These are phyloP conservation scores for Letharia lupina DNA, from an alignment of 495 filamentous ascomycete genomes.

Conservation along the genomic window DNA sequence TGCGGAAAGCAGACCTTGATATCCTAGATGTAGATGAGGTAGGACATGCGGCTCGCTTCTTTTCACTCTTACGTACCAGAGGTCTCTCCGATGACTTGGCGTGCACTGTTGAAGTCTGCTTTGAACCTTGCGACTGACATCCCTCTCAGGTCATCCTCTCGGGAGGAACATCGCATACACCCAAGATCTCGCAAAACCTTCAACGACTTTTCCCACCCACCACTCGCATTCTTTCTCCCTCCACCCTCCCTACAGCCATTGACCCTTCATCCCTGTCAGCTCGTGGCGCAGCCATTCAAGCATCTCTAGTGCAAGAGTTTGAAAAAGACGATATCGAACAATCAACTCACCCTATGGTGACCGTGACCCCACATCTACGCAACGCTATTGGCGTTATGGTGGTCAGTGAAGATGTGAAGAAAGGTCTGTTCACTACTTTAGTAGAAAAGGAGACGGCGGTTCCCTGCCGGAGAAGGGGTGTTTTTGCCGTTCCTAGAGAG, in stretches of 20 bases:
- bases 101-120: neutral
- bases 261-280: slow-evolving; percentile 88
- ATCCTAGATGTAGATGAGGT: slow-evolving; percentile 85
- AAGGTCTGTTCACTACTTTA: slow-evolving; percentile 65
- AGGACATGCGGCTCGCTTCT: slow-evolving; percentile 1
- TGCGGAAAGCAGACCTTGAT: slow-evolving; percentile 89
- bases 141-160: slow-evolving; percentile 65
- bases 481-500: slow-evolving; percentile 60
- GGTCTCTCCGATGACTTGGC: neutral
- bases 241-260: slow-evolving; percentile 65
- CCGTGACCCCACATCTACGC: slow-evolving; percentile 79
- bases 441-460: slow-evolving; percentile 80
- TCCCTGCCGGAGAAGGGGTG: slow-evolving; percentile 72
- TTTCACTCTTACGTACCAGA: neutral
- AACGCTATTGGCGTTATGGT: slow-evolving; percentile 84
- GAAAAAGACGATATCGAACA: slow-evolving; percentile 90
- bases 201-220: slow-evolving; percentile 68
- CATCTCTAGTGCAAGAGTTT: slow-evolving; percentile 83
- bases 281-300: slow-evolving; percentile 90
- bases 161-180: slow-evolving; percentile 87
- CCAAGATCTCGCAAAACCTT: slow-evolving; percentile 74
- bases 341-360: slow-evolving; percentile 90
- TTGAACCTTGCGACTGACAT: slow-evolving; percentile 5
- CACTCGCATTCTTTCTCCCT: slow-evolving; percentile 73
- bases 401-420: slow-evolving; percentile 49